Evolutionary conservation across 208 protist species (phyloP), one percentile per base, ranked within the genome.

Genomic region (Porcisia hertigi): DNA sequence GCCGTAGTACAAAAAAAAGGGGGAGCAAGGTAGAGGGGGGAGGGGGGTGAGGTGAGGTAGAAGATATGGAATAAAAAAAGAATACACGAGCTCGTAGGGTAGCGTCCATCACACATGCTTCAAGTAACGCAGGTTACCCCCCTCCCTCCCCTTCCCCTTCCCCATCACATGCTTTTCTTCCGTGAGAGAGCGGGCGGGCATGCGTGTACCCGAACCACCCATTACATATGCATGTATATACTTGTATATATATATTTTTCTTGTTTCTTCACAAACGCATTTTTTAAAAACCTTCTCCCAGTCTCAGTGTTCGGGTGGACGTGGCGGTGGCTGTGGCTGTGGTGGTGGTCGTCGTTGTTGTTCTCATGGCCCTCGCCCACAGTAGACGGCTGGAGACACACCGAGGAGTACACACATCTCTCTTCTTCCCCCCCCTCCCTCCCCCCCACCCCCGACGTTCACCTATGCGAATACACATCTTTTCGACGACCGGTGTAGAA

Each of bases 261-360:
- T 25, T 41, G 23, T 69, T 20, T 45, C 39, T 60, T 75, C 64
- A 73, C 45, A 45, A 62, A 72, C 67, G 53, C 55, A 41, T 4
- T 7, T 45, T 36, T 20, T 30, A 30, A 30, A 30, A 30, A 30
- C 30, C 30, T 30, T 30, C 30, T 30, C 30, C 30, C 30, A 30
- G 30, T 30, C 30, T 30, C 30, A 30, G 30, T 30, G 30, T 30
- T 30, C 30, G 30, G 30, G 30, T 30, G 30, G 30, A 30, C 30
- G 30, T 30, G 30, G 30, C 30, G 30, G 30, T 30, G 30, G 30
- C 0, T 0, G 30, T 30, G 30, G 30, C 5, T 5, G 41, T 23
- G 1, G 4, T 16, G 4, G 57, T 30, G 14, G 57, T 60, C 14
- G 57, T 30, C 3, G 57, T 12, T 60, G 57, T 36, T 12, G 25